These are phyloP conservation scores for Phialemonium atrogriseum DNA, from an alignment of 2,329 filamentous ascomycete genomes.

Conservation along the genomic window DNA sequence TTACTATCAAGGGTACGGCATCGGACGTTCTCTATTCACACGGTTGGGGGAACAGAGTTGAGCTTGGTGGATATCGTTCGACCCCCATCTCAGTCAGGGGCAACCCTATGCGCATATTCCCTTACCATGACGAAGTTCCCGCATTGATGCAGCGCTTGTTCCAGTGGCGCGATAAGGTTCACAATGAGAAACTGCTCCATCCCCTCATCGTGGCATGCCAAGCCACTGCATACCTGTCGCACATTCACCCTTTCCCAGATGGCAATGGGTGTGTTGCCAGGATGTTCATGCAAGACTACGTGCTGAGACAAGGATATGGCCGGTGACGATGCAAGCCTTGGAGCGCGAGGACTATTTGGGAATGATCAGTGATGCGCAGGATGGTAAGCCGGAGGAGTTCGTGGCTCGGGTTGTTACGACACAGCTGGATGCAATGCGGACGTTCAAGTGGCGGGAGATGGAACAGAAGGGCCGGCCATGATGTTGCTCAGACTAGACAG, in stretches of 20 bases:
- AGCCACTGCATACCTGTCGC: constrained; percentile 10
- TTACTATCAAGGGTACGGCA: constrained; percentile 8
- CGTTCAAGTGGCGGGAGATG: not conserved
- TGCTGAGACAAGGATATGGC: constrained; percentile 14
- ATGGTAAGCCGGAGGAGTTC: constrained; percentile 10
- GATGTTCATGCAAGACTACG: constrained; percentile 15
- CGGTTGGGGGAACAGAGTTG: constrained; percentile 8
- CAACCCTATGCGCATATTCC: constrained; percentile 13
- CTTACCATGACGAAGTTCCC: constrained; percentile 14
- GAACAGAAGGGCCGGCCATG: too few relatives aligned
- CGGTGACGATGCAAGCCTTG: constrained; percentile 11
- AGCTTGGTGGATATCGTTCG: constrained; percentile 11
- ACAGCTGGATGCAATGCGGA: constrained; percentile 4
- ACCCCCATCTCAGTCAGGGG: constrained; percentile 11
- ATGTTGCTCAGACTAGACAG: too few relatives aligned
- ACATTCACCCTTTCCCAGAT: constrained; percentile 15
- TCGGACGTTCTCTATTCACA: constrained; percentile 7
- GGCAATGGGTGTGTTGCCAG: constrained; percentile 14
- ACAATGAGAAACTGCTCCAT: constrained; percentile 10
- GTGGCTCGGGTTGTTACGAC: constrained; percentile 7
- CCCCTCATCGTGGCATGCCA: constrained; percentile 14
- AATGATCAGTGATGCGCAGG: constrained; percentile 12
- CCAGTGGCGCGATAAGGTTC: constrained; percentile 10
- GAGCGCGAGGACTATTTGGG: constrained; percentile 11
- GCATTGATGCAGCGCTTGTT: constrained; percentile 11